A percentile compares a stretch with the other conserved stretches of the same genome.
These are phyloP conservation scores for Heracleum sosnowskyi DNA, from an alignment of 129 eudicot genomes.

Conservation along the genomic window DNA sequence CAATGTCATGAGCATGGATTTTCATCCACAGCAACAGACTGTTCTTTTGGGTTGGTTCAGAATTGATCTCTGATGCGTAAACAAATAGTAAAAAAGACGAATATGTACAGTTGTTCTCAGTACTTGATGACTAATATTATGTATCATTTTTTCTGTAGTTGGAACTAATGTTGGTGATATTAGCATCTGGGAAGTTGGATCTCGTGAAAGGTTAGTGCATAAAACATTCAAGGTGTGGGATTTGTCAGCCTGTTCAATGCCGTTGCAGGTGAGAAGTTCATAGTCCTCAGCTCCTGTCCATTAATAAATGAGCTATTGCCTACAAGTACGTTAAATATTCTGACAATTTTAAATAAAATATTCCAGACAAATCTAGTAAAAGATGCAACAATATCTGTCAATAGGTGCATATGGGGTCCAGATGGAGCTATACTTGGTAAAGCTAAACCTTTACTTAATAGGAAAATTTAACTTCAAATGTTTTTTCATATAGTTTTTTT, in stretches of 20 bases:
- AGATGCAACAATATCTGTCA: slow-evolving; percentile 68
- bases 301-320: background rate
- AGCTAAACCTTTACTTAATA: background rate
- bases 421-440: slow-evolving; percentile 82
- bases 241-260: slow-evolving; percentile 68
- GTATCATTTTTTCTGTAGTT: slow-evolving; percentile 35
- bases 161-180: slow-evolving; percentile 94
- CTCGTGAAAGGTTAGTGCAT: slow-evolving; percentile 73
- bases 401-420: slow-evolving; percentile 87
- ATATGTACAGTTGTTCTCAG: background rate
- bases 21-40: slow-evolving; percentile 86
- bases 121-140: background rate
- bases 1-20: slow-evolving; percentile 76
- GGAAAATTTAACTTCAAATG: background rate
- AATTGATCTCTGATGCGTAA: background rate
- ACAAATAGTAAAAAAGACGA: background rate
- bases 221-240: slow-evolving; percentile 92
- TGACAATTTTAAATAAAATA: background rate
- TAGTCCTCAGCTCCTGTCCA: slow-evolving; percentile 1
- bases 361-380: slow-evolving; percentile 65
- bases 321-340: background rate
- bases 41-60: slow-evolving; percentile 55
- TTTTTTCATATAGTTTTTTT: background rate
- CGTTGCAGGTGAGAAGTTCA: slow-evolving; percentile 50
- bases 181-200: slow-evolving; percentile 93